phyloP scores from a whole-genome alignment of 768 basidiomycete species.

The Russula dissimulans region DNA sequence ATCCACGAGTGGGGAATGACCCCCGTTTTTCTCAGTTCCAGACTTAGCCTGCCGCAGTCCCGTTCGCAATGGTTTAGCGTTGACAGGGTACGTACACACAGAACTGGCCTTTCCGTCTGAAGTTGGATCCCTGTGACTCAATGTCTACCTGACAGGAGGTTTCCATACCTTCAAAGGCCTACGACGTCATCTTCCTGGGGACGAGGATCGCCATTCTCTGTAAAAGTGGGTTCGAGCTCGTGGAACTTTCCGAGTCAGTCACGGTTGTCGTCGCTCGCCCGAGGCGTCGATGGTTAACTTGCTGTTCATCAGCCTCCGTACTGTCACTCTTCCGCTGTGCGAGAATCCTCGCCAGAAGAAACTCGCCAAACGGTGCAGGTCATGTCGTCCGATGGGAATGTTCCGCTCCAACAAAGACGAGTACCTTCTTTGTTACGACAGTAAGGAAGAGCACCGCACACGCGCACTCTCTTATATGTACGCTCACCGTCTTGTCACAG shows the following conservation, averaged over 20 bases:
- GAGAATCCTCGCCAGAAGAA: constrained; percentile 58
- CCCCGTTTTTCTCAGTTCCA: constrained; percentile 46
- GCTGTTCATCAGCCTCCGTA: constrained; percentile 52
- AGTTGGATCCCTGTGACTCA: not conserved
- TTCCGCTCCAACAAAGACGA: constrained; percentile 81
- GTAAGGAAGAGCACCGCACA: constrained; percentile 32
- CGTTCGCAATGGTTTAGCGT: constrained; percentile 92
- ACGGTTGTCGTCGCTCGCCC: constrained; percentile 24
- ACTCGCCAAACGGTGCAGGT: constrained; percentile 71
- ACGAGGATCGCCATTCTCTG: constrained; percentile 90
- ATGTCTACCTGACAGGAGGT: constrained; percentile 46
- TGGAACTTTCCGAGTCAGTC: constrained; percentile 83
- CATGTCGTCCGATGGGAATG: constrained; percentile 78
- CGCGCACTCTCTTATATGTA: not conserved
- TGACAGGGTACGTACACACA: constrained; percentile 48
- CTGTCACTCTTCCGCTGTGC: constrained; percentile 78
- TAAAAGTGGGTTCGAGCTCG: constrained; percentile 92
- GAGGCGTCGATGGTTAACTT: not conserved
- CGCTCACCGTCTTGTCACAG: constrained; percentile 30
- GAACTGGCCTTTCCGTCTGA: too few species aligned
- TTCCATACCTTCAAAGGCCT: constrained; percentile 85
- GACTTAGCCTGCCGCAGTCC: constrained; percentile 65
- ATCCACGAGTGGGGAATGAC: constrained; percentile 65
- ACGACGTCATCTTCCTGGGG: constrained; percentile 85
- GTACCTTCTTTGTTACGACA: constrained; percentile 79